phyloP scores from a whole-genome alignment of 345 rosid species.

The Rhizophora apiculata region DNA sequence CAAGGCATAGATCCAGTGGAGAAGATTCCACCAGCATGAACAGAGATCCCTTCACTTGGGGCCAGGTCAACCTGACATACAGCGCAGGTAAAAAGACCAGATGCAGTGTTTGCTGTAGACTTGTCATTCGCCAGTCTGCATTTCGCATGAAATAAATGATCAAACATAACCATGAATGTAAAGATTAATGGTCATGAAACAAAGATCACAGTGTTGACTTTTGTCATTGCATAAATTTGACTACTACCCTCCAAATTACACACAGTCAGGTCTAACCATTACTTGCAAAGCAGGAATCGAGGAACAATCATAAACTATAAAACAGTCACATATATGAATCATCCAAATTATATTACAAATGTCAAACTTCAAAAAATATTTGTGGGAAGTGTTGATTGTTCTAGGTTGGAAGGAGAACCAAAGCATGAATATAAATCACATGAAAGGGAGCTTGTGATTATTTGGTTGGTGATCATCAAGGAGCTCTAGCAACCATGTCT shows the following conservation, averaged over 20 bases:
- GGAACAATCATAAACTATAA: no score
- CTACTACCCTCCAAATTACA: no score
- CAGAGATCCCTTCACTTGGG: conserved; percentile 75
- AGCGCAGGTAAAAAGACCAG: conserved; percentile 70
- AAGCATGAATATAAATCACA: no score
- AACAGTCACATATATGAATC: not conserved
- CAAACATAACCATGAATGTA: not conserved
- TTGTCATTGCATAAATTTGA: no score
- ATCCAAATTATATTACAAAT: not conserved
- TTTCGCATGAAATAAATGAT: not conserved
- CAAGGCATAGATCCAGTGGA: conserved; percentile 69
- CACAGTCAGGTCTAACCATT: not conserved
- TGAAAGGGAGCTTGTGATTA: no score
- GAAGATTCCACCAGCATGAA: conserved; percentile 75
- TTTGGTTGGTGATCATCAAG: no score
- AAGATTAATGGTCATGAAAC: no score
- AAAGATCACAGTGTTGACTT: no score
- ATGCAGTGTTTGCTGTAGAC: conserved; percentile 35
- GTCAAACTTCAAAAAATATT: not conserved
- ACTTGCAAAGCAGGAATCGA: not conserved
- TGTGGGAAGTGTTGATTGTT: no score
- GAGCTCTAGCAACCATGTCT: no score
- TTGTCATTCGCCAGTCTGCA: conserved; percentile 67
- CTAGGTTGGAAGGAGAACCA: no score
- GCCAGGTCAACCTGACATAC: conserved; percentile 80